Evolutionary conservation across 805 yeast genomes (phyloP).

Genomic region (Saccharomycopsis malanga): DNA sequence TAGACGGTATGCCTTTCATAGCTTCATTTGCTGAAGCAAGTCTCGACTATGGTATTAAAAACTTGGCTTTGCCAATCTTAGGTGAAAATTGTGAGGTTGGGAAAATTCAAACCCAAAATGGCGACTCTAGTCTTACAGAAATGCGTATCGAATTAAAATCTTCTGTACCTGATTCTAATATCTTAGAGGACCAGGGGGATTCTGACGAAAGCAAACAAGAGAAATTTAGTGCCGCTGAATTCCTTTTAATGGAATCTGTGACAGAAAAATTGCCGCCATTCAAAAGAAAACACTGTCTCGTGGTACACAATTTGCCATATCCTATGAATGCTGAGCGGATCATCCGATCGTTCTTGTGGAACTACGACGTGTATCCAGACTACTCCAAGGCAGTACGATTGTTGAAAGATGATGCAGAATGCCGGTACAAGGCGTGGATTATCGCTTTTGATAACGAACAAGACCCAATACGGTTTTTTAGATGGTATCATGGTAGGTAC

Average conservation of each 20-base stretch:
- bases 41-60: background rate
- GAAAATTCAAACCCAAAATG: conserved; percentile 4
- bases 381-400: conserved; percentile 6
- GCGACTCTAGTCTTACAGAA: background rate
- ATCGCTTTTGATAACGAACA: conserved; percentile 12
- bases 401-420: conserved; percentile 3
- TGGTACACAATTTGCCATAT: conserved; percentile 18
- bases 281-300: conserved; percentile 10
- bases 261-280: conserved; percentile 2
- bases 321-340: conserved; percentile 4
- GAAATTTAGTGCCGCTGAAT: background rate
- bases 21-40: background rate
- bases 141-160: background rate
- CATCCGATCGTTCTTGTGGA: conserved; percentile 13
- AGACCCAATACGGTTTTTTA: conserved; percentile 14
- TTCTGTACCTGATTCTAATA: background rate
- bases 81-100: background rate
- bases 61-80: background rate
- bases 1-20: conserved; percentile 3
- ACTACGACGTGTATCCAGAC: conserved; percentile 17
- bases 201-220: background rate
- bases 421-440: conserved; percentile 8
- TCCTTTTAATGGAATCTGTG: background rate
- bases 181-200: background rate
- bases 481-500: conserved; percentile 14